Base-by-base conservation (phyloP, 2,329 filamentous ascomycete species). In the Torrubiella hemipterigena region DNA sequence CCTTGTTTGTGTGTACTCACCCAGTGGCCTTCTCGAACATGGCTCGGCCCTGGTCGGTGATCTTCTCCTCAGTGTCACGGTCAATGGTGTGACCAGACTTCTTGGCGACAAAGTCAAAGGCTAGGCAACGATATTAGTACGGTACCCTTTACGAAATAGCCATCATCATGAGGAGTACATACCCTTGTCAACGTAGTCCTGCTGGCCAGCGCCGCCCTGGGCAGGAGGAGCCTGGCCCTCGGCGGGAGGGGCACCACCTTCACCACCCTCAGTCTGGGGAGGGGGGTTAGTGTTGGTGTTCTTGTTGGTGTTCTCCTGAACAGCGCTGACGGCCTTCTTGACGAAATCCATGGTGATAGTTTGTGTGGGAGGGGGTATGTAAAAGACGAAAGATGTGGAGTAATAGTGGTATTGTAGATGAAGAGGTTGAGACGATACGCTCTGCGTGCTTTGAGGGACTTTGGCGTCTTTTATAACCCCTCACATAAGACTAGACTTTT, bases 111-210 rank as follows among this genome's bases (percentile, higher is more conserved):
- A 43, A 39, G 27, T 37, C 41, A 23, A 56, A 50, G 17, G 43
- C 55, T 59, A 14, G 12, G 7, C 11, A 7, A 11, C 16, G 9
- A 31, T 11, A 8, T 8, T 1, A 18, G 19, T 10, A 24, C 12
- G 18, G 14, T 15, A 11, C 11, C n/a, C 9, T 29, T 6, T 14
- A 8, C 3, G 4, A 17, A 13, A 11, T 23, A 9, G 6, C 1
- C 9, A 14, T 11, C 12, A 3, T 5, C 5, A 17, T 0, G 17
- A 21, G 11, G 8, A 15, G 14, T 11, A 30, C 43, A 15, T 37
- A 59, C 56, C 54, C 50, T 58, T 59, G 42, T 59, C 56, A 3
- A 49, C 41, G 36, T 56, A 57, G 39, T 61, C 58, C 18, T 49
- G 11, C 44, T 52, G 39, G 18, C 32, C 41, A 33, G 33, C 18